Evolutionary conservation across 2,329 filamentous ascomycete genomes (phyloP).

Genomic region (Ophiocordyceps robertsii): DNA sequence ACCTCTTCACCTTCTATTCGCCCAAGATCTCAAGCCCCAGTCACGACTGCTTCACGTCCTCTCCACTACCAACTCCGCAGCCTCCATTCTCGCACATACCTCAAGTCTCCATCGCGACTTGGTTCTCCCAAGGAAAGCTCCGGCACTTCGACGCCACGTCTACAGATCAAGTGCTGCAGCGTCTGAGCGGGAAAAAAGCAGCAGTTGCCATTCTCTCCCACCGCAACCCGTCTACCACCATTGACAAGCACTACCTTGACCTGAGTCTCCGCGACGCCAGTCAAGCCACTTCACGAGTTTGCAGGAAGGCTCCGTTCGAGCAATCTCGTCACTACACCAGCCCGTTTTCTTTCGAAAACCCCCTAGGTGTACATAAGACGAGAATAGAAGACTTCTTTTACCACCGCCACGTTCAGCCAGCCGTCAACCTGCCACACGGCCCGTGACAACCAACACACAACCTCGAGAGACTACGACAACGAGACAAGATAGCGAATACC

Average conservation of each 20-base stretch:
- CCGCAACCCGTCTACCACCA: slow-evolving; percentile 2
- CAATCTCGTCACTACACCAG: slow-evolving; percentile 55
- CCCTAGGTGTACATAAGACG: slow-evolving; percentile 70
- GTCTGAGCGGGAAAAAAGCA: slow-evolving; percentile 16
- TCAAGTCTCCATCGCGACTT: slow-evolving; percentile 11
- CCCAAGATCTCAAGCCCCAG: slow-evolving; percentile 19
- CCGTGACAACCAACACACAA: background rate
- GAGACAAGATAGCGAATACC: background rate
- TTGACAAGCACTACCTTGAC: slow-evolving; percentile 11
- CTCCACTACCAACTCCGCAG: slow-evolving; percentile 14
- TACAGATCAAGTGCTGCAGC: slow-evolving; percentile 16
- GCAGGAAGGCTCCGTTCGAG: slow-evolving; percentile 27
- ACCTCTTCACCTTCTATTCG: slow-evolving; percentile 22
- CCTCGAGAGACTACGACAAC: background rate
- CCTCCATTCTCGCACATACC: slow-evolving; percentile 18
- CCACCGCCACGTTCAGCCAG: slow-evolving; percentile 11
- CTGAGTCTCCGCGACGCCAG: slow-evolving; percentile 12
- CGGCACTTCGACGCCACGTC: slow-evolving; percentile 3
- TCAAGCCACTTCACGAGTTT: slow-evolving; percentile 25
- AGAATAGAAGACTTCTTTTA: slow-evolving; percentile 20
- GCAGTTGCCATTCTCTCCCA: slow-evolving; percentile 4
- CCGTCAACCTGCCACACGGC: background rate
- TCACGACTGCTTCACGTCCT: slow-evolving; percentile 24
- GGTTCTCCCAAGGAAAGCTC: slow-evolving; percentile 2
- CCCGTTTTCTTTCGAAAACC: slow-evolving; percentile 86